phyloP scores from a whole-genome alignment of 2,329 filamentous ascomycete genomes.

The Cladosporium sp. region DNA sequence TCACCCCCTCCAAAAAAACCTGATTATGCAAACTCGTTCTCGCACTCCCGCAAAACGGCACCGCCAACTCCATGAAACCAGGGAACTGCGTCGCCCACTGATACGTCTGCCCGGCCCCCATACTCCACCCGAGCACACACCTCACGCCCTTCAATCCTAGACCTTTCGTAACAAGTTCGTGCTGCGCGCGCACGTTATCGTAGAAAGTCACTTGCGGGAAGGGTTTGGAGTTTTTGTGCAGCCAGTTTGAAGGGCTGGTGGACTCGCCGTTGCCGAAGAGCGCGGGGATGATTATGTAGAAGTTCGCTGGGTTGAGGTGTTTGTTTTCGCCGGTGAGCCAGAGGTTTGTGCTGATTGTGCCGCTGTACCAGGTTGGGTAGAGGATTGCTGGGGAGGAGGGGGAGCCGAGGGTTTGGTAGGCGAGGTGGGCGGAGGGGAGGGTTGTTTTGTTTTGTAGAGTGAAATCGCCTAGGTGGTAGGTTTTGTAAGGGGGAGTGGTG shows the following conservation, averaged over 20 bases:
- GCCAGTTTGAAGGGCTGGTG: slow-evolving; percentile 63
- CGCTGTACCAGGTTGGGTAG: slow-evolving; percentile 77
- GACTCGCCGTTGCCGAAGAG: slow-evolving; percentile 71
- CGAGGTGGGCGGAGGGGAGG: slow-evolving; percentile 66
- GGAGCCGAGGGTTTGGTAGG: slow-evolving; percentile 75
- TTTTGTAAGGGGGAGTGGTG: slow-evolving; percentile 39
- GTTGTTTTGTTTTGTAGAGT: slow-evolving; percentile 63
- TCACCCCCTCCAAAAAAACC: slow-evolving; percentile 67
- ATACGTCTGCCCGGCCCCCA: slow-evolving; percentile 65
- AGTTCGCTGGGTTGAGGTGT: slow-evolving; percentile 63
- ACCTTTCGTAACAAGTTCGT: slow-evolving; percentile 64
- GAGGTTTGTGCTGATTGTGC: slow-evolving; percentile 68
- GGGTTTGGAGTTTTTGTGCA: slow-evolving; percentile 42
- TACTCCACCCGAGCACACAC: slow-evolving; percentile 68
- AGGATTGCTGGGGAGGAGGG: slow-evolving; percentile 64
- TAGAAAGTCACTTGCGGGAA: slow-evolving; percentile 66
- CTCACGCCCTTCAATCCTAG: slow-evolving; percentile 60
- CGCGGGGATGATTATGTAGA: slow-evolving; percentile 68
- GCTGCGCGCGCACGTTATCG: slow-evolving; percentile 68
- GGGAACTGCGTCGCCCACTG: slow-evolving; percentile 41
- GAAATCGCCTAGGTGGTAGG: slow-evolving; percentile 46
- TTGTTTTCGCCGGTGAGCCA: slow-evolving; percentile 71
- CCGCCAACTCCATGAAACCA: slow-evolving; percentile 63
- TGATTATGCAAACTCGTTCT: slow-evolving; percentile 67
- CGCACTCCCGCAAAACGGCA: slow-evolving; percentile 67